Evolutionary conservation across 768 basidiomycete species (phyloP).

Genomic region (Cyclocybe aegerita): DNA sequence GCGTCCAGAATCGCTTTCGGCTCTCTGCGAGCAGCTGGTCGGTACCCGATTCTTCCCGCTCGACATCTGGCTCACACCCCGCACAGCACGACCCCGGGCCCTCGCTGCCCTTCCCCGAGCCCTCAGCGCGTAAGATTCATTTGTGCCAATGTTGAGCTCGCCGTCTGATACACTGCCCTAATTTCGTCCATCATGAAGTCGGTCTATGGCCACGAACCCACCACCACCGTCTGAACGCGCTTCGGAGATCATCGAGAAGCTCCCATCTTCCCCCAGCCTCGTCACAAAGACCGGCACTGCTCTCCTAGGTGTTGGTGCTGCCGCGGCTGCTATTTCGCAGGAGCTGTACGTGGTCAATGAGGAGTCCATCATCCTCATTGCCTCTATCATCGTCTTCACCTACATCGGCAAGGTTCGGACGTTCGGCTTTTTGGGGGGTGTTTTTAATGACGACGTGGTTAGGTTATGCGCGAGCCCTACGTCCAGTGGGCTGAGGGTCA

Average conservation of each 20-base stretch:
- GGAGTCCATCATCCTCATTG: constrained; percentile 87
- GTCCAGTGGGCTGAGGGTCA: constrained; percentile 89
- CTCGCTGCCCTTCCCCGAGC: constrained; percentile 46
- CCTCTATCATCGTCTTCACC: constrained; percentile 79
- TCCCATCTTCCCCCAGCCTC: constrained; percentile 81
- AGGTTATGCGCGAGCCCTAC: constrained; percentile 87
- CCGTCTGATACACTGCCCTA: constrained; percentile 8
- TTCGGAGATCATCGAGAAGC: constrained; percentile 83
- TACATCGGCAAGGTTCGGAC: constrained; percentile 76
- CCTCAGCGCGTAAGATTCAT: constrained; percentile 42
- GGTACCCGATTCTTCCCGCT: constrained; percentile 14
- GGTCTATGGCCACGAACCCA: constrained; percentile 63
- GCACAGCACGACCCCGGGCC: constrained; percentile 54
- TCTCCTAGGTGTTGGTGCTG: constrained; percentile 84
- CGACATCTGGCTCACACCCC: constrained; percentile 2
- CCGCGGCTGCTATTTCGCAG: constrained; percentile 92
- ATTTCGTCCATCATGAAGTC: constrained; percentile 55
- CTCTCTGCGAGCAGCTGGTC: constrained; percentile 63
- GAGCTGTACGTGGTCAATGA: constrained; percentile 98
- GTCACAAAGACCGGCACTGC: constrained; percentile 95
- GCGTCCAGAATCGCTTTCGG: constrained; percentile 71
- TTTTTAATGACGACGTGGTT: constrained; percentile 6
- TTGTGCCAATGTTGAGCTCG: constrained; percentile 6
- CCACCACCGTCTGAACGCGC: constrained; percentile 86
- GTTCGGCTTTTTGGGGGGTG: constrained; percentile 7